Percentiles rank a stretch among this genome's conserved stretches.
Evolutionary conservation across 2,329 filamentous ascomycete species (phyloP).

Genomic region (Penicillium hesseltinei): DNA sequence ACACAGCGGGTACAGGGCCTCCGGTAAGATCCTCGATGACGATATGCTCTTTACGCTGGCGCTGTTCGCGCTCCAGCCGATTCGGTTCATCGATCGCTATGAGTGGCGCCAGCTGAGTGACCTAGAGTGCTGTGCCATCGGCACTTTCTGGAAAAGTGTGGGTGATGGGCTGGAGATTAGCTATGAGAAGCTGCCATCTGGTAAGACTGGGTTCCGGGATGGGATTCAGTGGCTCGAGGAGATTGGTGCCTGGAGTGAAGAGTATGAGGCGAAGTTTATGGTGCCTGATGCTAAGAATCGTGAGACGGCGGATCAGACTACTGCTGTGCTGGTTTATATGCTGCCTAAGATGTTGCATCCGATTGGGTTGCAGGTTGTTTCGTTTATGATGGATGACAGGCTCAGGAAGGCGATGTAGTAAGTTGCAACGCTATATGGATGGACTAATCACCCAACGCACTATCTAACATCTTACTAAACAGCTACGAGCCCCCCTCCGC

Average conservation of each 20-base stretch:
- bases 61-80: conserved; percentile 65
- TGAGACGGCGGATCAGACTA: conserved; percentile 58
- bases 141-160: conserved; percentile 68
- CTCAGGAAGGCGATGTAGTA: conserved; percentile 65
- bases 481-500: conserved; percentile 43
- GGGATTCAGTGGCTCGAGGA: conserved; percentile 56
- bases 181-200: conserved; percentile 47
- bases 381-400: conserved; percentile 62
- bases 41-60: conserved; percentile 66
- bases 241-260: conserved; percentile 49
- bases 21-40: conserved; percentile 59
- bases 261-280: conserved; percentile 62
- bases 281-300: conserved; percentile 52
- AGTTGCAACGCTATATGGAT: conserved; percentile 22
- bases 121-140: conserved; percentile 66
- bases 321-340: conserved; percentile 60
- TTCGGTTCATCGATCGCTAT: conserved; percentile 61
- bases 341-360: conserved; percentile 49
- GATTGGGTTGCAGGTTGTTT: conserved; percentile 52
- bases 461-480: neutral
- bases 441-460: neutral
- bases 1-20: conserved; percentile 56
- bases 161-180: conserved; percentile 68
- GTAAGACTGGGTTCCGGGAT: conserved; percentile 45
- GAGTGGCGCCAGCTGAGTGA: conserved; percentile 70